Evolutionary conservation across 2,329 filamentous ascomycete species (phyloP), one percentile per base, ranked within the genome.

Genomic region (Xenoacremonium recifei): DNA sequence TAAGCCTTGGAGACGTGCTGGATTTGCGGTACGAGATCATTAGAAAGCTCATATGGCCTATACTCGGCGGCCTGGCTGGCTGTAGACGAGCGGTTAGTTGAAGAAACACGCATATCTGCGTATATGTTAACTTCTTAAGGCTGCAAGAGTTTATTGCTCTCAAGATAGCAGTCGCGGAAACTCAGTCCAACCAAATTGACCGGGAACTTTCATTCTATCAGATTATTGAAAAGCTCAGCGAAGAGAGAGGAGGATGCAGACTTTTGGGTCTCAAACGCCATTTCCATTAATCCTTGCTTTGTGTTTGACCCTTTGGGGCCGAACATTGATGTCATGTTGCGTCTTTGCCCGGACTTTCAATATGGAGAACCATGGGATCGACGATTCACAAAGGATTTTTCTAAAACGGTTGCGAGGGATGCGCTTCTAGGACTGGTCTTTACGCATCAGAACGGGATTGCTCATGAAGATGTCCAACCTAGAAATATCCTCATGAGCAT

Each of bases 21-120:
- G 5, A 45, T 13, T n/a, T 40, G 32, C 37, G 45, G 25, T 53
- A 50, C 30, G 17, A 37, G 21, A 30, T 50, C 2, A 21, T 53
- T 18, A 35, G 46, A 23, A 51, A 49, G 37, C 16, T 50, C 1
- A 15, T 35, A 37, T 9, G 45, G 47, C 20, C 32, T 27, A 3
- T 48, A 27, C 30, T 46, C 47, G 4, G 45, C 42, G 9, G 36
- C 43, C 30, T 52, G 47, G 47, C 39, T 52, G 4, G 47, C 36
- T 15, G 17, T 10, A 10, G 29, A 31, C 29, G 29, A 31, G n/a
- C 6, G 29, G 29, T 31, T 31, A 6, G n/a, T 31, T 6, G 13
- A 9, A 9, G 17, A 31, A n/a, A n/a, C n/a, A n/a, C n/a, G n/a
- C n/a, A n/a, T n/a, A n/a, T n/a, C n/a, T n/a, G n/a, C n/a, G n/a